phyloP scores from a whole-genome alignment of 345 rosid species.

The Arabidopsis thaliana region DNA sequence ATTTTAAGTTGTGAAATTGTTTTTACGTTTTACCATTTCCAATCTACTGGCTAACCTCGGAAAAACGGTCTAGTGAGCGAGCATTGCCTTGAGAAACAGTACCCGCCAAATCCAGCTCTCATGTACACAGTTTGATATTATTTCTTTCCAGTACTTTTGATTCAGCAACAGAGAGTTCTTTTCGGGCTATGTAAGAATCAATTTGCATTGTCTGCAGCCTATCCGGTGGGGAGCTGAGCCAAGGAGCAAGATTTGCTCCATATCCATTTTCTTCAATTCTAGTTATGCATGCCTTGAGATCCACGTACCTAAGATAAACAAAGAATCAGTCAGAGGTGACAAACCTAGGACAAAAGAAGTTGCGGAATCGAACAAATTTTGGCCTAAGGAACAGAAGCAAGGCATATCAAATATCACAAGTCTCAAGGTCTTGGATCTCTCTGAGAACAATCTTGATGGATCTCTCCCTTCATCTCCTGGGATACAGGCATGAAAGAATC shows the following conservation, averaged over 20 bases:
- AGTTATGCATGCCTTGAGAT: constrained; percentile 85
- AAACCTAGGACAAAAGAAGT: constrained; percentile 18
- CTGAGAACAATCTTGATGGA: constrained; percentile 45
- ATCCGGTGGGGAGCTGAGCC: constrained; percentile 91
- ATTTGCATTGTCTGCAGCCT: constrained; percentile 86
- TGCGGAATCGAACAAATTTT: not conserved
- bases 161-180: constrained; percentile 87
- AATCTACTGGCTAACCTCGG: too few species aligned
- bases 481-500: constrained; percentile 36
- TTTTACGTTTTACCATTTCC: too few species aligned
- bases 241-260: constrained; percentile 69
- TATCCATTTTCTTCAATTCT: constrained; percentile 84
- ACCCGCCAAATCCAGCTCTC: not conserved
- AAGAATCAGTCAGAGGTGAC: constrained; percentile 9
- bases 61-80: too few species aligned
- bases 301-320: constrained; percentile 66
- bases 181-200: constrained; percentile 88
- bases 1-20: too few species aligned
- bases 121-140: constrained; percentile 70
- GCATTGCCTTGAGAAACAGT: too few species aligned
- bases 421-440: constrained; percentile 49
- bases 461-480: constrained; percentile 46
- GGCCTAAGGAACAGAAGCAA: constrained; percentile 26
- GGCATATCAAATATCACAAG: constrained; percentile 28
- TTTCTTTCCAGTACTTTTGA: constrained; percentile 87